These are phyloP conservation scores for Euphrasia confusa DNA, from an alignment of 257 asterid species.

Conservation along the genomic window DNA sequence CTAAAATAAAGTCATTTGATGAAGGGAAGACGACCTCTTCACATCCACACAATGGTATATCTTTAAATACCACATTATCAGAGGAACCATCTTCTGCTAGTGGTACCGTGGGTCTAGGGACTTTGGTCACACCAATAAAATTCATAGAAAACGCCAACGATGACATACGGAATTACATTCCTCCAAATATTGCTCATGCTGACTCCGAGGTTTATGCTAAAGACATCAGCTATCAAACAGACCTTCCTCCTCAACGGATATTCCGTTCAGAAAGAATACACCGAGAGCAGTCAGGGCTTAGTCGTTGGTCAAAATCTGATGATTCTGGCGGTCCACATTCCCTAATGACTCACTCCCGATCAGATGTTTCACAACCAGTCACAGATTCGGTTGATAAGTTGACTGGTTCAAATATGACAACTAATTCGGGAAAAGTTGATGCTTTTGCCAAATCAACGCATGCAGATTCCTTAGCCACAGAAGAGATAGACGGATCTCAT, in stretches of 20 bases:
- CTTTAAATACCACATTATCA: slow-evolving; percentile 26
- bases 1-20: slow-evolving; percentile 36
- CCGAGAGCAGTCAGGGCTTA: slow-evolving; percentile 62
- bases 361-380: slow-evolving; percentile 55
- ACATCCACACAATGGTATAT: slow-evolving; percentile 28
- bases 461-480: slow-evolving; percentile 22
- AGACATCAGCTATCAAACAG: slow-evolving; percentile 45
- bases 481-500: slow-evolving; percentile 34
- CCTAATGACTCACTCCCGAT: slow-evolving; percentile 41
- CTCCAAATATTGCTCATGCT: slow-evolving; percentile 37
- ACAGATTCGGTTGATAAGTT: slow-evolving; percentile 45
- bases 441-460: slow-evolving; percentile 31
- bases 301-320: slow-evolving; percentile 70
- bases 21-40: slow-evolving; percentile 39
- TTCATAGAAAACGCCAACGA: slow-evolving; percentile 40
- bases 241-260: slow-evolving; percentile 49
- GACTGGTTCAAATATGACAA: slow-evolving; percentile 34
- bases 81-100: slow-evolving; percentile 39
- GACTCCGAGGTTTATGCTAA: slow-evolving; percentile 35
- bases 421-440: slow-evolving; percentile 32
- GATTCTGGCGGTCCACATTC: slow-evolving; percentile 60
- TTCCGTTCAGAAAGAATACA: slow-evolving; percentile 73
- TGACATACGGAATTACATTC: slow-evolving; percentile 26
- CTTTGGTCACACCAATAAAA: slow-evolving; percentile 32
- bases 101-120: slow-evolving; percentile 32